Percentiles rank a stretch among this genome's conserved stretches.
Evolutionary conservation across 2,329 filamentous ascomycete genomes (phyloP).

Genomic region (Cladorrhinum sp.): DNA sequence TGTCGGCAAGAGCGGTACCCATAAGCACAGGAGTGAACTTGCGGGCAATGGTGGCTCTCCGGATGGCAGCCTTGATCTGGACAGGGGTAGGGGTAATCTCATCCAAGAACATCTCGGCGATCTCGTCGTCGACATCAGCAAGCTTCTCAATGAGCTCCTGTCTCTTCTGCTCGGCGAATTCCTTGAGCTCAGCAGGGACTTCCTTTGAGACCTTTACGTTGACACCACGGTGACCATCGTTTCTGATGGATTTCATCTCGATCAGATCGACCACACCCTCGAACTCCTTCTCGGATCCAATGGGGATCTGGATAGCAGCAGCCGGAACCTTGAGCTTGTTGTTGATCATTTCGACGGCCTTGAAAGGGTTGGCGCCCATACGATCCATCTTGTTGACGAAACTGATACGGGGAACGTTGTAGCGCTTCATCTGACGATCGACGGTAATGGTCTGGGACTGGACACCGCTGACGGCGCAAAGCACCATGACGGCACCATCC

Average conservation of each 20-base stretch:
- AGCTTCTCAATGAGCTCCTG: constrained; percentile 88
- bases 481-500: constrained; percentile 96
- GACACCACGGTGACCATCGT: constrained; percentile 79
- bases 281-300: constrained; percentile 88
- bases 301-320: constrained; percentile 90
- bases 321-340: constrained; percentile 90
- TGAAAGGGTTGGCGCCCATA: constrained; percentile 97
- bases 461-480: constrained; percentile 95
- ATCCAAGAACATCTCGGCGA: constrained; percentile 90
- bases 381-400: constrained; percentile 99
- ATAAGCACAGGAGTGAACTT: constrained; percentile 96
- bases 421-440: constrained; percentile 96
- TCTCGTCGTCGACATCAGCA: constrained; percentile 96
- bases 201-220: constrained; percentile 72
- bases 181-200: constrained; percentile 74
- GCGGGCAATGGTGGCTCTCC: constrained; percentile 79
- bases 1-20: constrained; percentile 93
- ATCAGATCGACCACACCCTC: constrained; percentile 90
- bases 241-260: constrained; percentile 89
- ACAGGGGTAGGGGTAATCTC: constrained; percentile 73
- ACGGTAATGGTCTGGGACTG: constrained; percentile 98
- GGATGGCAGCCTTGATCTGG: constrained; percentile 90
- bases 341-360: constrained; percentile 96
- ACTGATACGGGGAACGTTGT: constrained; percentile 91
- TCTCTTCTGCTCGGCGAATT: constrained; percentile 77